These are phyloP conservation scores for Vitis hybrid DNA, from an alignment of 177 flowering plant species.

Conservation along the genomic window DNA sequence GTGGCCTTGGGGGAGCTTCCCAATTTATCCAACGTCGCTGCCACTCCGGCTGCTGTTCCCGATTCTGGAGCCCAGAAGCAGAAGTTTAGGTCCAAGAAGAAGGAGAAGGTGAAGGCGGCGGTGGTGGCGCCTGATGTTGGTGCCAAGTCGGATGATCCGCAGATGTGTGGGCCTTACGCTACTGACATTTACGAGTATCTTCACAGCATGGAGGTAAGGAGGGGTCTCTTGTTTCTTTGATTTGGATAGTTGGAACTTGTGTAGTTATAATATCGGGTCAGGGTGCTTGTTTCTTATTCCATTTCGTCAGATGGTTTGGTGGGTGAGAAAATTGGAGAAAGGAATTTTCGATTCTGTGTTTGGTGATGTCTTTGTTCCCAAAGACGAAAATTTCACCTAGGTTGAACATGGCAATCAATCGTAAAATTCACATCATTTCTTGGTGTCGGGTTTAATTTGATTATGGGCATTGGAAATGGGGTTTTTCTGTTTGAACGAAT, in stretches of 20 bases:
- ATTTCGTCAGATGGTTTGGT: too few relatives aligned
- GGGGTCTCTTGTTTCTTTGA: not conserved
- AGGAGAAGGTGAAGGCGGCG: slow-evolving; percentile 11
- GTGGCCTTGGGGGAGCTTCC: slow-evolving; percentile 76
- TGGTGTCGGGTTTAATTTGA: not conserved
- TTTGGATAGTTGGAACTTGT: not conserved
- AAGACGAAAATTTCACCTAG: too few relatives aligned
- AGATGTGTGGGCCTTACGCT: slow-evolving; percentile 58
- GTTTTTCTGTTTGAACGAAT: not conserved
- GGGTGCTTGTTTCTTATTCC: too few relatives aligned
- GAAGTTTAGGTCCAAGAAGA: slow-evolving; percentile 16
- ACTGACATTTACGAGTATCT: slow-evolving; percentile 72
- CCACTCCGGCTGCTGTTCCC: not conserved
- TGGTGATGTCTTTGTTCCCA: too few relatives aligned
- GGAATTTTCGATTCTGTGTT: too few relatives aligned
- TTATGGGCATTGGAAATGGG: not conserved
- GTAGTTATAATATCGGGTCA: not conserved
- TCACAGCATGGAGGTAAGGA: slow-evolving; percentile 74
- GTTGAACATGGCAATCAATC: too few relatives aligned
- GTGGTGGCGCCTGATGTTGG: slow-evolving; percentile 16
- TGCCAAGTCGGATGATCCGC: slow-evolving; percentile 50
- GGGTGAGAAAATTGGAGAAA: too few relatives aligned
- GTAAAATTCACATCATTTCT: too few relatives aligned
- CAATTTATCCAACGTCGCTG: slow-evolving; percentile 25
- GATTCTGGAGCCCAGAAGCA: slow-evolving; percentile 16